Conservation (phyloP, 371 early-diverging fungal genomes). For the Smittium culicis region DNA sequence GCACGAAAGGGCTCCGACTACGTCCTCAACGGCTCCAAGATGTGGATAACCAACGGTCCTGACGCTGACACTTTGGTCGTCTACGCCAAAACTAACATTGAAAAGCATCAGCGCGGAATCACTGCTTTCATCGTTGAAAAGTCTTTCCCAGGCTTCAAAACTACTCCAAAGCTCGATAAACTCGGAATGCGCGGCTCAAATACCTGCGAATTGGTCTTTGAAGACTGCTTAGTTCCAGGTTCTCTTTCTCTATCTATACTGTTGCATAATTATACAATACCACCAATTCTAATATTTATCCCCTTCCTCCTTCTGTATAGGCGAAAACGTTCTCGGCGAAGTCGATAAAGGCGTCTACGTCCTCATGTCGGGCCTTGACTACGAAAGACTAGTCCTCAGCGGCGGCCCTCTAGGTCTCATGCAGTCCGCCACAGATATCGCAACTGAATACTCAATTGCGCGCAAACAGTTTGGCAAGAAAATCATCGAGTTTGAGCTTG, state of each 20-base stretch:
- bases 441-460: slow-evolving; percentile 73
- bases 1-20: slow-evolving; percentile 70
- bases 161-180: slow-evolving; percentile 84
- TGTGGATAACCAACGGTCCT: slow-evolving; percentile 98
- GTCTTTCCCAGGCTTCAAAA: slow-evolving; percentile 77
- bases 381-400: slow-evolving; percentile 81
- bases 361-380: slow-evolving; percentile 88
- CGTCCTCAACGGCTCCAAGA: slow-evolving; percentile 73
- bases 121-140: slow-evolving; percentile 91
- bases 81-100: slow-evolving; percentile 81
- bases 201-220: slow-evolving; percentile 91
- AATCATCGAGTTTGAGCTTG: slow-evolving; percentile 83
- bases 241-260: not conserved
- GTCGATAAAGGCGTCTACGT: slow-evolving; percentile 92
- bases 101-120: slow-evolving; percentile 72
- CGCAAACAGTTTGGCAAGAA: slow-evolving; percentile 77
- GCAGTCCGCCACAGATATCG: slow-evolving; percentile 76
- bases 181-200: slow-evolving; percentile 95
- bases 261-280: not conserved
- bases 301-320: slow-evolving; percentile 19
- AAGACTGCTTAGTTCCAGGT: slow-evolving; percentile 80
- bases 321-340: slow-evolving; percentile 74
- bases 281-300: not conserved
- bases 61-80: slow-evolving; percentile 87
- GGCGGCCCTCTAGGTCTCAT: slow-evolving; percentile 92